Conservation (phyloP, 139 green algal genomes). For the Parachlorella kessleri region DNA sequence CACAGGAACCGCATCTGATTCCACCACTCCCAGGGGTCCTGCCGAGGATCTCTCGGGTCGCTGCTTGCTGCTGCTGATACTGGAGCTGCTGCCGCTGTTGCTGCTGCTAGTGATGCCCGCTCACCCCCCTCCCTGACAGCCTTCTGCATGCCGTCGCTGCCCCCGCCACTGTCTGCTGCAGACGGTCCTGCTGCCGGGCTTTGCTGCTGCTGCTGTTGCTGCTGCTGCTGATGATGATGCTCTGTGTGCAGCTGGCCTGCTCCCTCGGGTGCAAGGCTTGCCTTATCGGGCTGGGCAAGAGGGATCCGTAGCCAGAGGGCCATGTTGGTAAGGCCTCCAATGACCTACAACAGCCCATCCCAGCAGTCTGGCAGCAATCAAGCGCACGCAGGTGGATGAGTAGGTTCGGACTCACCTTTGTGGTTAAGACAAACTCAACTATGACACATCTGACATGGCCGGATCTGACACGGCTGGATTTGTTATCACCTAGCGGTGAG, state of each 20-base stretch:
- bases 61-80: slow-evolving; percentile 4
- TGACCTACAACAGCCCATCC: no score
- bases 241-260: no score
- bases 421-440: no score
- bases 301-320: slow-evolving; percentile 89
- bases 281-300: no score
- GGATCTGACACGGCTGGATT: no score
- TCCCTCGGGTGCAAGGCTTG: no score
- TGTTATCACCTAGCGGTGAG: no score
- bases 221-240: background rate
- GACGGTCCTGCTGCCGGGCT: no score
- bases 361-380: no score
- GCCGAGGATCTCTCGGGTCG: background rate
- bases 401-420: no score
- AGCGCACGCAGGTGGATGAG: no score
- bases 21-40: slow-evolving; percentile 80
- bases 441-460: no score
- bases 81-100: slow-evolving; percentile 18
- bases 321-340: slow-evolving; percentile 70
- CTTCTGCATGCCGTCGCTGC: background rate
- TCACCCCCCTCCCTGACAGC: background rate
- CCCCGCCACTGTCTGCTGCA: background rate
- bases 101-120: slow-evolving; percentile 6
- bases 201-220: slow-evolving; percentile 8
- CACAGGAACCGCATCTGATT: slow-evolving; percentile 73